Evolutionary conservation across 2,329 filamentous ascomycete genomes (phyloP).

Genomic region (Byssochlamys sp.): DNA sequence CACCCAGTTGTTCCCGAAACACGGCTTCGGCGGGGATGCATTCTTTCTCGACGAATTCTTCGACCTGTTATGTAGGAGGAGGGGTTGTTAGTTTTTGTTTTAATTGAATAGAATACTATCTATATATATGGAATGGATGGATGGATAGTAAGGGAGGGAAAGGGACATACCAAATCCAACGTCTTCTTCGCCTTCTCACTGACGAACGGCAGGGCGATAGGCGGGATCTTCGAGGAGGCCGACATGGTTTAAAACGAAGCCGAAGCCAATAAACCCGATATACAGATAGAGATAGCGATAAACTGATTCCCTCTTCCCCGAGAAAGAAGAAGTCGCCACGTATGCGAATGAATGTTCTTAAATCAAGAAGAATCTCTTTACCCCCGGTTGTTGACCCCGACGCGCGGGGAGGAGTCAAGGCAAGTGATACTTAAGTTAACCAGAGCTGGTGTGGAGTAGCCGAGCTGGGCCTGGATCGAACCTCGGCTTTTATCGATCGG

Average conservation of each 20-base stretch:
- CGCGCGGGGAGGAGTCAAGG: background rate
- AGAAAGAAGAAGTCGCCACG: no score
- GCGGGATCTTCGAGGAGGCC: constrained; percentile 45
- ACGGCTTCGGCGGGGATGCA: constrained; percentile 78
- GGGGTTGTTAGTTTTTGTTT: constrained; percentile 1
- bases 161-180: constrained; percentile 55
- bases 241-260: constrained; percentile 33
- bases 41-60: constrained; percentile 94
- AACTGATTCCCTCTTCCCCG: no score
- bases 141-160: background rate
- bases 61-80: constrained; percentile 48
- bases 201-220: constrained; percentile 54
- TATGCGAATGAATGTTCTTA: no score
- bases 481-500: constrained; percentile 14
- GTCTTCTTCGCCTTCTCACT: constrained; percentile 77
- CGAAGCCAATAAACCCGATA: no score
- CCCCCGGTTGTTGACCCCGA: background rate
- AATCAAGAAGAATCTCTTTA: no score
- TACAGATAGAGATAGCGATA: no score
- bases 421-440: no score
- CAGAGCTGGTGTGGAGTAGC: constrained; percentile 7
- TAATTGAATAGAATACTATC: no score
- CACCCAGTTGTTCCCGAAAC: constrained; percentile 67
- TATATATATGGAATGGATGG: background rate
- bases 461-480: constrained; percentile 18